A percentile compares a stretch with the other conserved stretches of the same genome.
phyloP scores from a whole-genome alignment of 805 yeast genomes.

The Saccharomycopsis sp. region DNA sequence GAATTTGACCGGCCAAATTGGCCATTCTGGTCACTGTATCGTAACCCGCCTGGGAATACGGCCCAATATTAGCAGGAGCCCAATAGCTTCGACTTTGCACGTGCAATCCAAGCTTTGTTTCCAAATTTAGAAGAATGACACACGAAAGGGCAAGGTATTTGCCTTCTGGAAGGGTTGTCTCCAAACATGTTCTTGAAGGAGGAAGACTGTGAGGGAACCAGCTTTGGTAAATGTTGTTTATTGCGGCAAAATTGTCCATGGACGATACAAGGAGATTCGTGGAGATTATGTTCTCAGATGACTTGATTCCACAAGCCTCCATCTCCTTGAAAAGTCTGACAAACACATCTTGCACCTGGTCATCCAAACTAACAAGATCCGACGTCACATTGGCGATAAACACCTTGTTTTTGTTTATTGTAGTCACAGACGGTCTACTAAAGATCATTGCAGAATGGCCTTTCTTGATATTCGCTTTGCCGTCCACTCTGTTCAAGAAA shows the following conservation, averaged over 20 bases:
- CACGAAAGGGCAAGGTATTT: slow-evolving; percentile 53
- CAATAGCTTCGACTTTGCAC: slow-evolving; percentile 91
- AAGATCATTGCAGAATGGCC: background rate
- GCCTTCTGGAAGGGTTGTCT: slow-evolving; percentile 41
- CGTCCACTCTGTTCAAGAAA: background rate
- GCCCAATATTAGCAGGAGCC: slow-evolving; percentile 99
- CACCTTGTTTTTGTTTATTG: slow-evolving; percentile 22
- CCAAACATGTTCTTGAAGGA: slow-evolving; percentile 84
- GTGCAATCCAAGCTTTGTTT: slow-evolving; percentile 63
- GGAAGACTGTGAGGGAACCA: slow-evolving; percentile 61
- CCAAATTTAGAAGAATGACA: slow-evolving; percentile 31
- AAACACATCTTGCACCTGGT: slow-evolving; percentile 48
- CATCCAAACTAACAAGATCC: slow-evolving; percentile 27
- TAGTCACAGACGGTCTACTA: background rate
- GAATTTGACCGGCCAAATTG: slow-evolving; percentile 84
- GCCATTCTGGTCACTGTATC: slow-evolving; percentile 45
- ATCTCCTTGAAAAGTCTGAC: slow-evolving; percentile 30
- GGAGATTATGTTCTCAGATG: slow-evolving; percentile 4
- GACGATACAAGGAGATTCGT: slow-evolving; percentile 48
- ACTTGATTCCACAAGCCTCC: slow-evolving; percentile 27
- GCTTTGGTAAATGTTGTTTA: slow-evolving; percentile 55
- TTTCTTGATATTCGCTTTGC: background rate
- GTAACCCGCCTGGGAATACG: slow-evolving; percentile 80
- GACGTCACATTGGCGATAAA: slow-evolving; percentile 39
- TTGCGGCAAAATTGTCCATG: slow-evolving; percentile 55